Evolutionary conservation across 768 basidiomycete genomes (phyloP), one percentile per base, ranked within the genome.

Genomic region (Leucocoprinus leucothites): DNA sequence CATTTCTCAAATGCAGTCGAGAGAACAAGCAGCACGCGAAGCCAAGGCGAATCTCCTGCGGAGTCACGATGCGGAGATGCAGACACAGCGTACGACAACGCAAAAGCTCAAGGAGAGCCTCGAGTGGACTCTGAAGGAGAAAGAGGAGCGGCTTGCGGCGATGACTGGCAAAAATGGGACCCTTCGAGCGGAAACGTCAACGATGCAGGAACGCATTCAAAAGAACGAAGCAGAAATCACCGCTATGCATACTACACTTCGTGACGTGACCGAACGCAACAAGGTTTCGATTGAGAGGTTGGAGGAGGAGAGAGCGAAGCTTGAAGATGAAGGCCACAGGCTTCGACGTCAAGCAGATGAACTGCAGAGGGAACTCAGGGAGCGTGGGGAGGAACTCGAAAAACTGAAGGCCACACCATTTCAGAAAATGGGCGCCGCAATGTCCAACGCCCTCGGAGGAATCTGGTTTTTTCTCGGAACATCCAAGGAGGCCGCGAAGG

Each of bases 51-150:
- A 8, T 22, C 31, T 55, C 25, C 25, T 40, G 14, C 53, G 40
- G 3, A 40, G 14, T 31, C 53, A 55, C 24, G n/a, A 45, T 41
- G 36, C 25, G n/a, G 53, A 55, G 46, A 42, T 55, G n/a, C 36
- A 48, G 18, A 28, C 24, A 2, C 52, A 46, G 25, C 35, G 22
- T 2, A 36, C 22, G 9, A n/a, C n/a, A 22, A 46, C 24, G 11
- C 46, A 28, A 3, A 26, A 11, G 11, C 5, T 28, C 9, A 31
- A 48, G 36, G 46, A 55, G 25, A 16, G 24, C 7, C 26, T 48
- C 21, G 38, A 55, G 40, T 25, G 53, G 5, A n/a, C 11, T 16
- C 9, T 48, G 53, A 48, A n/a, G 36, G 45, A 48, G 40, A 55
- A 43, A 5, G 31, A 26, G 9, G 35, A 46, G 44, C 46, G 18